Percentiles rank a stretch among this genome's conserved stretches.
These are phyloP conservation scores for Aspergillus chevalieri DNA, from an alignment of 2,329 filamentous ascomycete species.

Conservation along the genomic window DNA sequence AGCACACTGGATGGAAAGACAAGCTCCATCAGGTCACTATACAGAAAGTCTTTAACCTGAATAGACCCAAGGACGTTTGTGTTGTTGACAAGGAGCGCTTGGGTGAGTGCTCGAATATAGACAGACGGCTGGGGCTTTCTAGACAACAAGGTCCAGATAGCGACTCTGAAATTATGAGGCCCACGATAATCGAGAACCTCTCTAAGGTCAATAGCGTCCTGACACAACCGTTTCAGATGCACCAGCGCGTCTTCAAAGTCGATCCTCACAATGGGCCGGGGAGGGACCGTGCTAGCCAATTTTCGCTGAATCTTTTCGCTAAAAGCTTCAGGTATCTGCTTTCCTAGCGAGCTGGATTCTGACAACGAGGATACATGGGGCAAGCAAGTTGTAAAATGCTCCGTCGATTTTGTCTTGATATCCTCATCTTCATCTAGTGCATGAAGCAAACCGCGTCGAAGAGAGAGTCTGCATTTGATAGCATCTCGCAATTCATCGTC, in stretches of 20 bases:
- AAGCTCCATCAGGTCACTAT: constrained; percentile 72
- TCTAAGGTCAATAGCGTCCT: constrained; percentile 64
- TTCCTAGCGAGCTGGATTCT: constrained; percentile 57
- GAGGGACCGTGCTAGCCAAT: constrained; percentile 87
- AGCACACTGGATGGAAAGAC: constrained; percentile 66
- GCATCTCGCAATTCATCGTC: constrained; percentile 44
- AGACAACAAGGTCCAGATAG: constrained; percentile 67
- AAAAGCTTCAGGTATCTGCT: constrained; percentile 68
- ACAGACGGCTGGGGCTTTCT: constrained; percentile 76
- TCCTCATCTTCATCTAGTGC: constrained; percentile 34
- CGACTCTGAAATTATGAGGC: constrained; percentile 65
- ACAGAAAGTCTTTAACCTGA: constrained; percentile 67
- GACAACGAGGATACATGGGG: constrained; percentile 50
- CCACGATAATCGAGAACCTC: constrained; percentile 63
- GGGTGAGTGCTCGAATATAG: constrained; percentile 73
- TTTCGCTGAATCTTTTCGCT: constrained; percentile 86
- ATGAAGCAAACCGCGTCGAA: constrained; percentile 51
- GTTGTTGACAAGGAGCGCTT: constrained; percentile 68
- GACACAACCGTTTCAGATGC: constrained; percentile 64
- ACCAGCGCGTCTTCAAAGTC: constrained; percentile 64
- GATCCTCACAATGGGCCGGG: constrained; percentile 76
- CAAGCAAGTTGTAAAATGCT: constrained; percentile 28
- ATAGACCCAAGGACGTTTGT: constrained; percentile 63
- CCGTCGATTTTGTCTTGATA: constrained; percentile 23
- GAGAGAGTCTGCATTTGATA: constrained; percentile 58